phyloP scores from a whole-genome alignment of 139 green algal species.

The Chlamydomonas schloesseri region DNA sequence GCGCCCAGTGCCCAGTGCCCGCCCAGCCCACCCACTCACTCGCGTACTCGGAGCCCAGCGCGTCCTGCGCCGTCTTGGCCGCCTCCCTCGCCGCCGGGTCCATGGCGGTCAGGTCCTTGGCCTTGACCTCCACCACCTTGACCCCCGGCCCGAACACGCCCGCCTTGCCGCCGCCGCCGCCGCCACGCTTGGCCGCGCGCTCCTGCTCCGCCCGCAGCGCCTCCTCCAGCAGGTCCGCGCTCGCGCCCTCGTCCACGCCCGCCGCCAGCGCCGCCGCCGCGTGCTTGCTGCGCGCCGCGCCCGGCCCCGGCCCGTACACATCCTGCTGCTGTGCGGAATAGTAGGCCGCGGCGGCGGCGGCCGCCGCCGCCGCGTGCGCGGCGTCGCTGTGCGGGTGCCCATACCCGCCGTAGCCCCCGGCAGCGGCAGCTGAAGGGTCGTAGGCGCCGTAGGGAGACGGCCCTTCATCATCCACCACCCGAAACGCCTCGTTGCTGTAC shows the following conservation, averaged over 20 bases:
- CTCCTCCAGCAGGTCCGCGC: constrained; percentile 55
- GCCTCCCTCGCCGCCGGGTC: constrained; percentile 61
- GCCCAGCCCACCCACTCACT: no score
- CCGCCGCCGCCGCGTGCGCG: neutral
- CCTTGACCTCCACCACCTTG: constrained; percentile 75
- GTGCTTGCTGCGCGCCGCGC: neutral
- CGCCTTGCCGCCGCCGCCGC: neutral
- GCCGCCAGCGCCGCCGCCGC: neutral
- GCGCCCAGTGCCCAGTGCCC: no score
- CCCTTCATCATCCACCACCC: neutral
- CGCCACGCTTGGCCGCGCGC: constrained; percentile 47
- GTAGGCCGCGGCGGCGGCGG: neutral
- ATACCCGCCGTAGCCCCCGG: no score
- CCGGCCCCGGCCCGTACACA: neutral
- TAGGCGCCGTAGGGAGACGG: no score
- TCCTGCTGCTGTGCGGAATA: neutral
- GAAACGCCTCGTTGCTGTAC: constrained; percentile 1
- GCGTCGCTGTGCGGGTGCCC: no score
- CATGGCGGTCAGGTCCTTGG: constrained; percentile 65
- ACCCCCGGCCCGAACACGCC: constrained; percentile 43
- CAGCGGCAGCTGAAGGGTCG: no score
- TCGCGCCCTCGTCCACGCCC: neutral
- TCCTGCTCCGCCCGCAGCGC: constrained; percentile 65
- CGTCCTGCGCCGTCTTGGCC: constrained; percentile 54
- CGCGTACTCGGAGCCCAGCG: constrained; percentile 79